These are phyloP conservation scores for Phialocephala subalpina DNA, from an alignment of 2,329 filamentous ascomycete species.

Conservation along the genomic window DNA sequence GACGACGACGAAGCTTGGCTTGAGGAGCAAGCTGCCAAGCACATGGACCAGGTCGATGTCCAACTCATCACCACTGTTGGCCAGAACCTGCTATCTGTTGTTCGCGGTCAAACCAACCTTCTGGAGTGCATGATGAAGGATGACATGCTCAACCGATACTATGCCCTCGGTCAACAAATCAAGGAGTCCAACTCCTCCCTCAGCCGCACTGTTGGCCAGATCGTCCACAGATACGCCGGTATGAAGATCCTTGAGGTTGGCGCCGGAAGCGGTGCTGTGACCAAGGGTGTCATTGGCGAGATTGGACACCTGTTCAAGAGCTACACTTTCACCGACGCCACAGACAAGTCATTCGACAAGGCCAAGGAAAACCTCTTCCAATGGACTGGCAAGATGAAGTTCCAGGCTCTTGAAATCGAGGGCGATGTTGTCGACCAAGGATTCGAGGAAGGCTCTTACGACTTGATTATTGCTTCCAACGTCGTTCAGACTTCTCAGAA, in stretches of 20 bases:
- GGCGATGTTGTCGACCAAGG: slow-evolving; percentile 28
- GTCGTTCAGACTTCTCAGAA: slow-evolving; percentile 35
- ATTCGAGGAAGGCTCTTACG: slow-evolving; percentile 27
- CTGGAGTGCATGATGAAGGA: slow-evolving; percentile 13
- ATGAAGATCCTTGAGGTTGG: slow-evolving; percentile 13
- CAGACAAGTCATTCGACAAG: slow-evolving; percentile 49
- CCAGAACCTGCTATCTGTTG: slow-evolving; percentile 10
- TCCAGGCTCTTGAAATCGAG: slow-evolving; percentile 39
- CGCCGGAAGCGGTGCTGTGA: slow-evolving; percentile 1
- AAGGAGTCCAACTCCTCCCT: slow-evolving; percentile 23
- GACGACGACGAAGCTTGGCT: slow-evolving; percentile 22
- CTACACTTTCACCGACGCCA: slow-evolving; percentile 51
- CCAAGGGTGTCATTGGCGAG: slow-evolving; percentile 14
- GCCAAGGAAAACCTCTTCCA: slow-evolving; percentile 42
- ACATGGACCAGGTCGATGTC: slow-evolving; percentile 10
- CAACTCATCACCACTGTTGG: slow-evolving; percentile 13
- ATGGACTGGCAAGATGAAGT: slow-evolving; percentile 29
- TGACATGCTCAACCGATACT: slow-evolving; percentile 12
- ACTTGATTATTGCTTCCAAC: slow-evolving; percentile 36
- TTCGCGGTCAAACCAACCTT: slow-evolving; percentile 4
- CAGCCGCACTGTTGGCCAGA: slow-evolving; percentile 19
- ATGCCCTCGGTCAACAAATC: slow-evolving; percentile 9
- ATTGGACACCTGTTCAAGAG: slow-evolving; percentile 24
- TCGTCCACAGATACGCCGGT: slow-evolving; percentile 20
- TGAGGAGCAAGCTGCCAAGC: slow-evolving; percentile 19